Base-by-base conservation (phyloP, 768 basidiomycete species). In the Tephrocybe sp. region DNA sequence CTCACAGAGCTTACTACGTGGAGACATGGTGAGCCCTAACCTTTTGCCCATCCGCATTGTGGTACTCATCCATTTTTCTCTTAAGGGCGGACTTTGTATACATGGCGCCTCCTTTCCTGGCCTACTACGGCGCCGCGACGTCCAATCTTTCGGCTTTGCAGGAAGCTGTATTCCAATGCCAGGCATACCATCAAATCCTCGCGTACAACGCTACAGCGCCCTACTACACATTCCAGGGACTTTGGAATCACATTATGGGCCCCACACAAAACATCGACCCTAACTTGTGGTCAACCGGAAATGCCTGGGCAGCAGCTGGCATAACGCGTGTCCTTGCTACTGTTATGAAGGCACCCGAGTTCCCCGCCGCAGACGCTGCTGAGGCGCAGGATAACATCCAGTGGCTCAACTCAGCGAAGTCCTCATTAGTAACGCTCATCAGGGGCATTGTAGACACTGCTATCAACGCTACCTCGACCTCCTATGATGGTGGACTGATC, bases 261-360 rank as follows among this genome's bases (percentile, higher is more conserved):
- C 72, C 72, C 12, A 26, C 26, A 4, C 42, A 62, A 33, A 65
- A 52, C 45, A 43, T 59, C n/a, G 77, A 78, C 46, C 56, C 64
- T 0, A 75, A 75, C 2, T 46, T 76, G 7, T 78, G 77, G 75
- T 69, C 72, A 3, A 76, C 76, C 40, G 81, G 82, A 4, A 89
- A 89, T 57, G 87, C 68, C 0, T 89, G 88, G 87, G 86, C 85
- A 0, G 83, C 83, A 1, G 80, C 77, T 0, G 86, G 86, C 1
- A 83, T 84, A 75, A 65, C 80, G 20, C 73, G 86, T 4, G 82
- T 88, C 6, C 65, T 79, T 26, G 76, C 76, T 19, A 74, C 75
- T 0, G 60, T 77, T 8, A 57, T 72, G 35, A 73, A 74, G 50
- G 69, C 75, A 0, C 72, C 74, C 9, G 26, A 26, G 4, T 36